Conservation (phyloP, 2,329 filamentous ascomycete species). For the Aspergillus ustus region DNA sequence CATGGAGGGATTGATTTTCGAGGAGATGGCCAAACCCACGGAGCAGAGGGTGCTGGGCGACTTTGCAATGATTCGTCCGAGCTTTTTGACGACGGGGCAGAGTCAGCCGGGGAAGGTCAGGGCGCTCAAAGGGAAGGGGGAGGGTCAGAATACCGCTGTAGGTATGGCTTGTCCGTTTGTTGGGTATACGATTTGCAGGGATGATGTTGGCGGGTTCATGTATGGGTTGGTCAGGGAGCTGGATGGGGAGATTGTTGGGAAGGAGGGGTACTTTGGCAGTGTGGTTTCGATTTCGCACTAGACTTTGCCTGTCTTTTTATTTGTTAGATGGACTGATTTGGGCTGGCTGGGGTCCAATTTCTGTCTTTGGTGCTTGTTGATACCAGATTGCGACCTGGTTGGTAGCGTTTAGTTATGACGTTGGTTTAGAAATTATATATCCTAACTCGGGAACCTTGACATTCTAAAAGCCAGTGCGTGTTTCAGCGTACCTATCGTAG, state of each 20-base stretch:
- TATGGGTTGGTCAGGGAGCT: conserved; percentile 23
- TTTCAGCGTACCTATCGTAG: too few relatives aligned
- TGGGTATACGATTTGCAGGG: conserved; percentile 41
- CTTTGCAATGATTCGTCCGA: conserved; percentile 38
- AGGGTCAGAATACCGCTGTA: conserved; percentile 6
- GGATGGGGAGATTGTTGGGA: not conserved
- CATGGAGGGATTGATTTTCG: conserved; percentile 37
- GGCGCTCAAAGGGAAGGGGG: conserved; percentile 34
- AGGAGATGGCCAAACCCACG: conserved; percentile 24
- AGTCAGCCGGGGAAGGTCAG: conserved; percentile 31
- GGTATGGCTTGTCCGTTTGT: conserved; percentile 24
- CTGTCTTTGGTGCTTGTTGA: not conserved
- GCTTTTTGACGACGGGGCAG: conserved; percentile 39
- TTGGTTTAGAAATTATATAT: too few relatives aligned
- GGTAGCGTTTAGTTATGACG: too few relatives aligned
- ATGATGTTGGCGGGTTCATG: conserved; percentile 43
- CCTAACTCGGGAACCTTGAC: too few relatives aligned
- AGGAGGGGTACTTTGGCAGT: conserved; percentile 5
- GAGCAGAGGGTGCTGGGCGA: conserved; percentile 20
- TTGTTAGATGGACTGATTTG: not conserved
- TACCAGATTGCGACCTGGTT: too few relatives aligned
- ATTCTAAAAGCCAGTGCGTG: too few relatives aligned
- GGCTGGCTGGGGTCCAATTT: too few relatives aligned
- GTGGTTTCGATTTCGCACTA: conserved; percentile 6
- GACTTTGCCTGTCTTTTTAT: not conserved